Evolutionary conservation across 148 eudicot genomes (phyloP).

Genomic region (Camellia lanceoleosa): DNA sequence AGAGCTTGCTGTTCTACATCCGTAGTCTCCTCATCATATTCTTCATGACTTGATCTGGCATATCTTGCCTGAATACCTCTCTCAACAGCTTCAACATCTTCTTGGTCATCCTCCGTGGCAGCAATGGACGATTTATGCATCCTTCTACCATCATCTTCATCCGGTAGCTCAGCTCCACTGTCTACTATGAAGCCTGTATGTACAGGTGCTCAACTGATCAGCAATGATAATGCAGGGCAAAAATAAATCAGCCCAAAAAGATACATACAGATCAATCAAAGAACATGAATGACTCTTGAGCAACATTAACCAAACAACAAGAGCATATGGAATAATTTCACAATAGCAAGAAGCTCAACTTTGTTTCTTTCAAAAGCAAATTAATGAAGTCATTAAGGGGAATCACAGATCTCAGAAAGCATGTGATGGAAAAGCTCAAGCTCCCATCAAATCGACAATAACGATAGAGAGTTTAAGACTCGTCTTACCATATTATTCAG

Average conservation of each 20-base stretch:
- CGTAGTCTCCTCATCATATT: constrained; percentile 87
- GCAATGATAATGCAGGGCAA: not conserved
- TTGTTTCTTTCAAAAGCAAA: not conserved
- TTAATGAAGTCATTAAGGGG: not conserved
- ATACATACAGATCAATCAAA: too few relatives aligned
- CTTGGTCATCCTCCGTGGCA: constrained; percentile 85
- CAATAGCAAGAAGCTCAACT: not conserved
- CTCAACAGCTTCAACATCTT: constrained; percentile 79
- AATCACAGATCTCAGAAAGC: not conserved
- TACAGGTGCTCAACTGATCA: constrained; percentile 16
- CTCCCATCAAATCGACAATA: not conserved
- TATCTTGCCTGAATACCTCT: constrained; percentile 67
- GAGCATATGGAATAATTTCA: not conserved
- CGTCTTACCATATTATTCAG: not conserved
- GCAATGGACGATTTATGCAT: constrained; percentile 58
- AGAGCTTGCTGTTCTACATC: constrained; percentile 99
- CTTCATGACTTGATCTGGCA: constrained; percentile 59
- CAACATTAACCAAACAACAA: not conserved
- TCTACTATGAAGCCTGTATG: constrained; percentile 81
- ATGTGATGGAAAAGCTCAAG: not conserved
- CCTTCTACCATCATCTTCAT: constrained; percentile 59
- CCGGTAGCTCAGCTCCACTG: constrained; percentile 48
- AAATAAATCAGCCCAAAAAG: not conserved
- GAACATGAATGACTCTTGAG: too few relatives aligned
- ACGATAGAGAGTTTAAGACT: not conserved